phyloP scores from a whole-genome alignment of 306 rosid species.

The Malus domestica region ASM211411v1 NC_041805.1:28967501-28968000 shows the following conservation, averaged over 20 bases:
- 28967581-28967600: neutral
- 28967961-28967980: neutral
- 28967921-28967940: neutral
- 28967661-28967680: neutral
- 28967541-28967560: too few species aligned
- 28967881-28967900: slow-evolving; percentile 23
- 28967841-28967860: slow-evolving; percentile 59
- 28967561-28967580: too few species aligned
- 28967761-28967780: slow-evolving; percentile 81
- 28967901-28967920: neutral
- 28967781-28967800: slow-evolving; percentile 75
- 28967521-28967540: too few species aligned
- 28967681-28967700: neutral
- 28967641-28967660: neutral
- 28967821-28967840: slow-evolving; percentile 49
- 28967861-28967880: slow-evolving; percentile 62
- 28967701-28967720: neutral
- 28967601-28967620: neutral
- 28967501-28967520: too few species aligned
- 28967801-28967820: slow-evolving; percentile 71
- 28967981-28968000: neutral
- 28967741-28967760: slow-evolving; percentile 96
- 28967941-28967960: neutral
- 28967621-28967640: neutral
- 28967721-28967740: slow-evolving; percentile 23